Conservation (phyloP, 306 rosid species). For the Echinosophora koreensis region DNA sequence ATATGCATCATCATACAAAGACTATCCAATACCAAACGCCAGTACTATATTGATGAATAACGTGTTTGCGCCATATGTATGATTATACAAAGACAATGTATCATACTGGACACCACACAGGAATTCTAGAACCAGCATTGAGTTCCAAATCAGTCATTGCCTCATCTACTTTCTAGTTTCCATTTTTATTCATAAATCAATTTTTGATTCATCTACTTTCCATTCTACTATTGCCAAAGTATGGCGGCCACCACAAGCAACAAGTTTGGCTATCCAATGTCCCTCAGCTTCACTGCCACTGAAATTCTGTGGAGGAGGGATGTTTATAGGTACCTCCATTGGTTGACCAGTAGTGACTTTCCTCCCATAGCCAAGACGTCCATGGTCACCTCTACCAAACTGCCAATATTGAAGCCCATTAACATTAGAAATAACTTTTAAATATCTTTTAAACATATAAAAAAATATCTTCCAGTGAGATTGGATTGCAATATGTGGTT, state of each 20-base stretch:
- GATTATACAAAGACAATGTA: background rate
- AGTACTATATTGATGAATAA: background rate
- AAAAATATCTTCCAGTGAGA: constrained; percentile 4
- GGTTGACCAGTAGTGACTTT: constrained; percentile 97
- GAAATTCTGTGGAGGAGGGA: constrained; percentile 58
- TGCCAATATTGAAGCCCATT: constrained; percentile 43
- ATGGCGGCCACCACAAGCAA: constrained; percentile 97
- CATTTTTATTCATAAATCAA: constrained; percentile 38
- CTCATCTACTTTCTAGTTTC: constrained; percentile 49
- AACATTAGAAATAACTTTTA: constrained; percentile 1
- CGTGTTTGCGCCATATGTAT: constrained; percentile 14
- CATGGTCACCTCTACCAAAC: constrained; percentile 99
- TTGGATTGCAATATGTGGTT: no score
- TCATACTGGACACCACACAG: constrained; percentile 2
- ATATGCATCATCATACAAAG: background rate
- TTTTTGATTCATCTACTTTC: constrained; percentile 59
- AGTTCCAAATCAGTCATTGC: constrained; percentile 35
- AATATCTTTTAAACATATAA: no score
- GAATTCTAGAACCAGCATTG: constrained; percentile 16
- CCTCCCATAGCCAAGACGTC: constrained; percentile 97
- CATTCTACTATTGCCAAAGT: constrained; percentile 86
- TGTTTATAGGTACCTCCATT: constrained; percentile 82
- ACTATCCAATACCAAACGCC: constrained; percentile 5
- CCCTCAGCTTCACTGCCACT: constrained; percentile 52
- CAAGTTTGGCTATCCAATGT: constrained; percentile 82